phyloP scores from a whole-genome alignment of 495 filamentous ascomycete genomes.

The Tuber aestivum region DNA sequence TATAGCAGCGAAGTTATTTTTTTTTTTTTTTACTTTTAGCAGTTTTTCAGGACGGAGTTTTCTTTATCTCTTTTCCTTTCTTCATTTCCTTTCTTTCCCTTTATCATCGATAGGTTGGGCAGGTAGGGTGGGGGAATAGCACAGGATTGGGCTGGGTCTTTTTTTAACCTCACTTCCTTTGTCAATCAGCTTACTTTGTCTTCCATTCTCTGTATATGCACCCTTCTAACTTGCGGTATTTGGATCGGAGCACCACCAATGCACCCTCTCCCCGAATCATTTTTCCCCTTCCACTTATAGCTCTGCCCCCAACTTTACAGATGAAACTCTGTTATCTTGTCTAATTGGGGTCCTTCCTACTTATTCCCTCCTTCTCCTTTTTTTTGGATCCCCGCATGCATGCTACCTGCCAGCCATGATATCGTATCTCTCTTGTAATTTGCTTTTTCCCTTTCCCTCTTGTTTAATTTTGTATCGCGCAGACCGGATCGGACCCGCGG shows the following conservation, averaged over 20 bases:
- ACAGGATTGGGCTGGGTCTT: slow-evolving; percentile 14
- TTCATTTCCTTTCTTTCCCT: slow-evolving; percentile 15
- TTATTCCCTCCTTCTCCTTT: slow-evolving; percentile 5
- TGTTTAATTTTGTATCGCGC: background rate
- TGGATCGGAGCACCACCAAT: slow-evolving; percentile 1
- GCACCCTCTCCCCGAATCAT: background rate
- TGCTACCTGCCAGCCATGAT: slow-evolving; percentile 12
- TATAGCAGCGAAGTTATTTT: slow-evolving; percentile 7
- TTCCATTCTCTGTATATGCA: slow-evolving; percentile 17
- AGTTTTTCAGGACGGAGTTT: slow-evolving; percentile 14
- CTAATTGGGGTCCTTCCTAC: slow-evolving; percentile 8
- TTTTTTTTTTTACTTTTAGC: slow-evolving; percentile 15
- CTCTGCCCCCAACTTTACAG: background rate
- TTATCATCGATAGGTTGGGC: background rate
- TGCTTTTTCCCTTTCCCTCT: background rate
- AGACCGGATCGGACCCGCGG: background rate
- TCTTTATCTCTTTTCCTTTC: slow-evolving; percentile 11
- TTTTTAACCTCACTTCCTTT: slow-evolving; percentile 9
- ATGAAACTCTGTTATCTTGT: background rate
- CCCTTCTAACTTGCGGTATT: background rate
- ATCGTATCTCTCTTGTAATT: slow-evolving; percentile 25
- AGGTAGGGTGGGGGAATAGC: slow-evolving; percentile 5
- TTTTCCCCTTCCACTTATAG: background rate
- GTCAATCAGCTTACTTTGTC: background rate
- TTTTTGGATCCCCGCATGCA: slow-evolving; percentile 12